Conservation (phyloP, 75 land plant genomes). For the Adiantum capillusveneris region DNA sequence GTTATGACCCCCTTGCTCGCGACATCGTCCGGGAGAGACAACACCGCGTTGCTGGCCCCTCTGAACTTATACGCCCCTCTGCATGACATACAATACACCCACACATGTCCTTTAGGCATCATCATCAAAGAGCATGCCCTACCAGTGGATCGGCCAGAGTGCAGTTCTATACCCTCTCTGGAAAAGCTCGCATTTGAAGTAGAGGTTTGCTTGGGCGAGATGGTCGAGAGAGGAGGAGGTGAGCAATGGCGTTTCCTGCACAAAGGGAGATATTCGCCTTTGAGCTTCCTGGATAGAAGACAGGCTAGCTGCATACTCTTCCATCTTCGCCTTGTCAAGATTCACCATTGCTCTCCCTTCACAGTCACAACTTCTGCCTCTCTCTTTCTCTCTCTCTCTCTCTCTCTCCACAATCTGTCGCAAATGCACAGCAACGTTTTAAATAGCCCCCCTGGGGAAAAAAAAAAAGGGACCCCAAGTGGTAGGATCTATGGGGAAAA, state of each 20-base stretch:
- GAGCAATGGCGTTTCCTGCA: slow-evolving; percentile 60
- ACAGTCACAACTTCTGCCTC: too few species aligned
- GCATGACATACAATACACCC: slow-evolving; percentile 1
- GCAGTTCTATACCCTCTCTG: slow-evolving; percentile 78
- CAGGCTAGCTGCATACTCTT: slow-evolving; percentile 59
- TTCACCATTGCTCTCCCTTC: too few species aligned
- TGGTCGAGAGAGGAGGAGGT: slow-evolving; percentile 55
- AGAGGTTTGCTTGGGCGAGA: slow-evolving; percentile 45
- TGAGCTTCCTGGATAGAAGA: slow-evolving; percentile 53
- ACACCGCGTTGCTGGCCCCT: slow-evolving; percentile 89
- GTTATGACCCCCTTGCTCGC: slow-evolving; percentile 83
- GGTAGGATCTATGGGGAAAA: too few species aligned
- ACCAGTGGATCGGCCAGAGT: background rate
- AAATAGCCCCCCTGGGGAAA: too few species aligned
- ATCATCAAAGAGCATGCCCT: too few species aligned
- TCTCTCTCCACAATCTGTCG: too few species aligned
- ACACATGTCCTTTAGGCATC: too few species aligned
- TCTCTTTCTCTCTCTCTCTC: too few species aligned
- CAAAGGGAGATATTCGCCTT: slow-evolving; percentile 42
- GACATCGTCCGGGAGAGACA: slow-evolving; percentile 61
- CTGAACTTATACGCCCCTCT: slow-evolving; percentile 95
- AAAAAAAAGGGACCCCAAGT: too few species aligned
- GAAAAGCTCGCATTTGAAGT: slow-evolving; percentile 85
- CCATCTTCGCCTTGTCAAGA: too few species aligned
- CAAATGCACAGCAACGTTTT: too few species aligned